A percentile compares a stretch with the other conserved stretches of the same genome.
phyloP scores from a whole-genome alignment of 352 stramenopile species.

The Pythium utonaiense region DNA sequence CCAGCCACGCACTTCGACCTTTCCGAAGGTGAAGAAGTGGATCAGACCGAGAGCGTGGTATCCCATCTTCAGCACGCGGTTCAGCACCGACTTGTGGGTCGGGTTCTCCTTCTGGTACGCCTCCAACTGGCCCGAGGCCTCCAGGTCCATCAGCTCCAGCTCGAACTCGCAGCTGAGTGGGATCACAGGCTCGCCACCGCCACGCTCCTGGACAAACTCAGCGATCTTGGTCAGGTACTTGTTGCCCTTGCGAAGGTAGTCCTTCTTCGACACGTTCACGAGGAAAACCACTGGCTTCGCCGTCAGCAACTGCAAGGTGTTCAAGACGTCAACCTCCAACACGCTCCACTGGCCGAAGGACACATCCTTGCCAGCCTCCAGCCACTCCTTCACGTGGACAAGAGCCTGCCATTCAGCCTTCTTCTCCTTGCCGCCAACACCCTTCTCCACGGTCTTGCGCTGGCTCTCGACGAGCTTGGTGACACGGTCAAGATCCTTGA shows the following conservation, averaged over 20 bases:
- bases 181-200: constrained; percentile 95
- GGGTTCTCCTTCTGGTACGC: constrained; percentile 82
- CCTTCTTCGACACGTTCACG: constrained; percentile 98
- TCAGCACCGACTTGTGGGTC: constrained; percentile 90
- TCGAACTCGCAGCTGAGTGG: constrained; percentile 88
- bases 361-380: constrained; percentile 88
- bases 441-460: constrained; percentile 87
- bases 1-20: constrained; percentile 99
- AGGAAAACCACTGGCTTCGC: constrained; percentile 98
- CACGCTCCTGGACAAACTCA: constrained; percentile 95
- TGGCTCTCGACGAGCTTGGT: constrained; percentile 69
- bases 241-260: constrained; percentile 98
- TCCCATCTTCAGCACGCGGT: constrained; percentile 97
- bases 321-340: constrained; percentile 89
- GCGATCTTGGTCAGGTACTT: constrained; percentile 98
- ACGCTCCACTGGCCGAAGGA: constrained; percentile 88
- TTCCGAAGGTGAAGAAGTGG: constrained; percentile 99
- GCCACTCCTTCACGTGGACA: constrained; percentile 75
- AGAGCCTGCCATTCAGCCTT: constrained; percentile 92
- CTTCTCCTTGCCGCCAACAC: constrained; percentile 93
- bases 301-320: constrained; percentile 90
- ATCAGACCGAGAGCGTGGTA: constrained; percentile 98
- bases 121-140: constrained; percentile 49
- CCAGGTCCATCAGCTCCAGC: constrained; percentile 87
- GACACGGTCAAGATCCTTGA: constrained; percentile 96